A percentile compares a stretch with the other conserved stretches of the same genome.
Evolutionary conservation across 2,329 filamentous ascomycete genomes (phyloP).

Genomic region (Talaromyces piceae): DNA sequence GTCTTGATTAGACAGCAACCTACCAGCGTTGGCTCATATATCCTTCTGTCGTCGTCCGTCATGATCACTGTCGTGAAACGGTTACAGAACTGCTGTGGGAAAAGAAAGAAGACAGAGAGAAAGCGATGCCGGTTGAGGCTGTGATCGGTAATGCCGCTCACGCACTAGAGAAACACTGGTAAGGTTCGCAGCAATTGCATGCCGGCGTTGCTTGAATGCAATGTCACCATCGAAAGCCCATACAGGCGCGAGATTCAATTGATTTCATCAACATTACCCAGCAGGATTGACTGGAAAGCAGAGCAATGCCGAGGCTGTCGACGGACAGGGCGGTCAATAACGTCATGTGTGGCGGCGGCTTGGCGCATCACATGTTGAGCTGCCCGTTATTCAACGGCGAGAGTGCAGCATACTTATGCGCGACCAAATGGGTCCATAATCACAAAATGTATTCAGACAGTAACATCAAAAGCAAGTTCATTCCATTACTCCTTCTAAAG

Average conservation of each 20-base stretch:
- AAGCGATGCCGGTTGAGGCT: neutral
- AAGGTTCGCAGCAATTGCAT: neutral
- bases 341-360: neutral
- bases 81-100: too few species aligned
- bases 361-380: conserved; percentile 2
- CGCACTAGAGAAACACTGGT: neutral
- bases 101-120: neutral
- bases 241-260: neutral
- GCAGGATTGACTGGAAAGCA: neutral
- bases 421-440: too few species aligned
- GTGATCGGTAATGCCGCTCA: neutral
- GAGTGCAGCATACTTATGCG: too few species aligned
- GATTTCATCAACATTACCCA: neutral
- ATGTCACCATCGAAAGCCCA: too few species aligned
- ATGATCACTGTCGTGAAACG: neutral
- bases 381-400: too few species aligned
- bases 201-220: neutral
- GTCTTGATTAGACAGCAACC: neutral
- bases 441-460: too few species aligned
- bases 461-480: too few species aligned
- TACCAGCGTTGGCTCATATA: conserved; percentile 10
- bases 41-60: conserved; percentile 7
- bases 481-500: too few species aligned
- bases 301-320: conserved; percentile 4
- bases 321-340: neutral